Evolutionary conservation across 148 eudicot genomes (phyloP), one percentile per base, ranked within the genome.

Genomic region (Rhododendron ferrugineum): DNA sequence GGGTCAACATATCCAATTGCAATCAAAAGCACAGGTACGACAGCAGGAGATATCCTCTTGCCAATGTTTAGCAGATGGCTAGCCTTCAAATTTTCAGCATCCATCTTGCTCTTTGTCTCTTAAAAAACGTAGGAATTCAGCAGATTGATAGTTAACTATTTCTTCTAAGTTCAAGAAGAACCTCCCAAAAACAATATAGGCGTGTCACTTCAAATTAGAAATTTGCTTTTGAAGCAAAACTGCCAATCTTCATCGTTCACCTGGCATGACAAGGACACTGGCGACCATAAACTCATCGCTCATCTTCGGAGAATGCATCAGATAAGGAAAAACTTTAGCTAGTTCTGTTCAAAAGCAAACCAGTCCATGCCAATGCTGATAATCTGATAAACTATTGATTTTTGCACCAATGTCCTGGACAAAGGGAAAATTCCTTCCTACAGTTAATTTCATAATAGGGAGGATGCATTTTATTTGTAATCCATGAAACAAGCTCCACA

Each of bases 1-100:
- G 99, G 98, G 88, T 97, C 98, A 62, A 95, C 87, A 88, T 92
- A 95, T 81, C 94, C 92, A 16, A 94, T 85, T 64, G 97, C 90
- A 85, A 97, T 85, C 40, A 93, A 85, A 79, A 97, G 89, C 74
- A 89, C 83, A 37, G 99, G 98, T 36, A 91, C 85, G 30, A 87
- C 50, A 70, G 95, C 92, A 72, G 93, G 91, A 86, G 93, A 86
- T 73, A 92, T 54, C 80, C 92, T 89, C 56, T 87, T 87, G 18
- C 85, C 40, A n/a, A 87, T 60, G 79, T 83, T 84, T 23, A 87
- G 85, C 79, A 74, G 87, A 60, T 85, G 60, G 46, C 81, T 86
- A 64, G 86, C 50, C 72, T 74, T 60, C 47, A 84, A 82, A 79
- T 44, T 79, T 50, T 86, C 88, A 73, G 84, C 76, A 64, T 91